Conservation (phyloP, 495 filamentous ascomycete genomes). For the Penicillium ucsense region DNA sequence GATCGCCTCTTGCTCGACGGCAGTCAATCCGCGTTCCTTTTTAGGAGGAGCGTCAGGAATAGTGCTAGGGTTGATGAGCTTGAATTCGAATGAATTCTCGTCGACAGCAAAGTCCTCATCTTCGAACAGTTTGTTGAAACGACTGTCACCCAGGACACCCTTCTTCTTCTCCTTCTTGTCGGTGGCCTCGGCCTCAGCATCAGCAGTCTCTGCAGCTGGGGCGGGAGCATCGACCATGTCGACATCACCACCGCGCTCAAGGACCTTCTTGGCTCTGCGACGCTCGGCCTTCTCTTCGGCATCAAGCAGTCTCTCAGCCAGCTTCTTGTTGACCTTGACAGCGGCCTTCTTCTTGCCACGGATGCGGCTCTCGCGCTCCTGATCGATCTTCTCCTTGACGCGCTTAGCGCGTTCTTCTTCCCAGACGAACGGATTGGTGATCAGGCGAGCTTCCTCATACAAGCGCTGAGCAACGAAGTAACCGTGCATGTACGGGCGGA, state of each 20-base stretch:
- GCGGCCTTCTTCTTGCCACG: constrained; percentile 86
- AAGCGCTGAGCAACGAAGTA: constrained; percentile 90
- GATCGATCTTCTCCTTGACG: constrained; percentile 85
- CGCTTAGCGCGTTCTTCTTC: constrained; percentile 81
- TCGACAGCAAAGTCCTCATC: constrained; percentile 90
- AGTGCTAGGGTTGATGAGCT: constrained; percentile 76
- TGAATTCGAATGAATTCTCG: constrained; percentile 80
- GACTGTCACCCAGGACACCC: constrained; percentile 65
- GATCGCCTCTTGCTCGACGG: constrained; percentile 56
- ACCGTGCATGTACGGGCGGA: constrained; percentile 96
- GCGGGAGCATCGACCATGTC: constrained; percentile 30
- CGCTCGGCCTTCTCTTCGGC: constrained; percentile 72
- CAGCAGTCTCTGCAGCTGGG: constrained; percentile 12
- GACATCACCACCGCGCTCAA: constrained; percentile 47
- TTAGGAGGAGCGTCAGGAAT: constrained; percentile 18
- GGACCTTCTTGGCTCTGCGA: constrained; percentile 47
- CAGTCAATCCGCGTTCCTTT: constrained; percentile 50
- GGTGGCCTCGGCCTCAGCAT: too few relatives aligned
- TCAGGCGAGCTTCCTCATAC: constrained; percentile 89
- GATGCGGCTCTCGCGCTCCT: constrained; percentile 86
- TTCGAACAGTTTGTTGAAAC: constrained; percentile 84
- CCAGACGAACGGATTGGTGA: constrained; percentile 85
- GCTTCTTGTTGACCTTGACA: constrained; percentile 74
- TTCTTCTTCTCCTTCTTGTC: constrained; percentile 14
- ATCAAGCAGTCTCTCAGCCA: constrained; percentile 75